Percentiles rank a stretch among this genome's conserved stretches.
These are phyloP conservation scores for Lentinula raphanica DNA, from an alignment of 768 basidiomycete species.

Conservation along the genomic window DNA sequence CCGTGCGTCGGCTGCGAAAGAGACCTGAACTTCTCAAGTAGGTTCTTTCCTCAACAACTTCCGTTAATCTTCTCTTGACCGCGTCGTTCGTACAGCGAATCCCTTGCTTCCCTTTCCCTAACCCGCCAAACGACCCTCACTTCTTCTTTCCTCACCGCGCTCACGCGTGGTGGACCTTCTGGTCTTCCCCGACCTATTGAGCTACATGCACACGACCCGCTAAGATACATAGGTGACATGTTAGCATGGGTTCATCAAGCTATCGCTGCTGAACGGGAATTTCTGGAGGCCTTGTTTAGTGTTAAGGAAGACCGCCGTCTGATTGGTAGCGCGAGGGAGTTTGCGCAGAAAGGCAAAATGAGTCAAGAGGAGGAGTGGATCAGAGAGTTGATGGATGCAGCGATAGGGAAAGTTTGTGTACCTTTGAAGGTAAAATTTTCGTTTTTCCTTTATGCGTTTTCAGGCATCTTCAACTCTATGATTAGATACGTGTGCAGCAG, in stretches of 20 bases:
- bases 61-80: not conserved
- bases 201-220: conserved; percentile 94
- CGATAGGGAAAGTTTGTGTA: conserved; percentile 76
- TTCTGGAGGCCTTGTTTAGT: conserved; percentile 83
- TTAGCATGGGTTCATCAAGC: conserved; percentile 97
- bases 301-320: conserved; percentile 59
- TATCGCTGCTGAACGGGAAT: conserved; percentile 92
- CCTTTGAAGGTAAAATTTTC: conserved; percentile 72
- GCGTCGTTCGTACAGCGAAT: conserved; percentile 40
- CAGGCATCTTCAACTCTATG: not conserved
- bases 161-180: conserved; percentile 83
- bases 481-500: conserved; percentile 83
- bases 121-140: conserved; percentile 79
- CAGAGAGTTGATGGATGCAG: conserved; percentile 71
- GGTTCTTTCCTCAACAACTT: conserved; percentile 14
- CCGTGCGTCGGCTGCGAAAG: conserved; percentile 65
- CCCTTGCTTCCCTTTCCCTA: conserved; percentile 68
- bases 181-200: conserved; percentile 91
- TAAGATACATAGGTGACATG: conserved; percentile 97
- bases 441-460: not conserved
- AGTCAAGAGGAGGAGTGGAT: conserved; percentile 77
- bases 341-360: conserved; percentile 33
- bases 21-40: conserved; percentile 78
- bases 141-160: conserved; percentile 76
- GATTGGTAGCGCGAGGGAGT: conserved; percentile 68